Evolutionary conservation across 2,329 filamentous ascomycete species (phyloP).

Genomic region (Monilinia laxa): DNA sequence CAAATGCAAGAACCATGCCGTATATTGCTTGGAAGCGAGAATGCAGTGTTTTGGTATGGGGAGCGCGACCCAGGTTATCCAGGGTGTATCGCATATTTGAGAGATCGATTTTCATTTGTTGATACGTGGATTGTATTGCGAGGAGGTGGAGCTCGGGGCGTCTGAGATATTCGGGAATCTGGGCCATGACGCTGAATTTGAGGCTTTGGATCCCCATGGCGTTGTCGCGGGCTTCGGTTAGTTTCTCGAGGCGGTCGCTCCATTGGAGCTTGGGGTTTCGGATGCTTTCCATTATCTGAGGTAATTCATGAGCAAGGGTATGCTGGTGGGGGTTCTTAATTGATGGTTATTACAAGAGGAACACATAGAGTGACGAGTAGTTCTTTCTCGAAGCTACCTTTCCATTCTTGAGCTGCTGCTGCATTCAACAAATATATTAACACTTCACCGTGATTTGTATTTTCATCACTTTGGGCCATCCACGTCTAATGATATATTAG

Average conservation of each 20-base stretch:
- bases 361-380: neutral
- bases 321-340: too few relatives aligned
- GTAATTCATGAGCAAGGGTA: neutral
- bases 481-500: neutral
- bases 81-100: neutral
- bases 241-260: neutral
- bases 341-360: neutral
- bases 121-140: neutral
- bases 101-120: constrained; percentile 1
- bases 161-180: neutral
- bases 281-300: constrained; percentile 4
- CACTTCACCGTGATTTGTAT: neutral
- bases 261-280: neutral
- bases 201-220: neutral
- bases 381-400: neutral
- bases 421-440: constrained; percentile 1
- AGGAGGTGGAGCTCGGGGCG: neutral
- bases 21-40: constrained; percentile 1
- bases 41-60: neutral
- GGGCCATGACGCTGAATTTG: neutral
- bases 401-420: neutral
- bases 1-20: neutral
- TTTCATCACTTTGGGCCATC: constrained; percentile 6
- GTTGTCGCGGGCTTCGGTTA: constrained; percentile 11
- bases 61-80: neutral